These are phyloP conservation scores for Epichloe gansuensis DNA, from an alignment of 2,329 filamentous ascomycete genomes.

Conservation along the genomic window DNA sequence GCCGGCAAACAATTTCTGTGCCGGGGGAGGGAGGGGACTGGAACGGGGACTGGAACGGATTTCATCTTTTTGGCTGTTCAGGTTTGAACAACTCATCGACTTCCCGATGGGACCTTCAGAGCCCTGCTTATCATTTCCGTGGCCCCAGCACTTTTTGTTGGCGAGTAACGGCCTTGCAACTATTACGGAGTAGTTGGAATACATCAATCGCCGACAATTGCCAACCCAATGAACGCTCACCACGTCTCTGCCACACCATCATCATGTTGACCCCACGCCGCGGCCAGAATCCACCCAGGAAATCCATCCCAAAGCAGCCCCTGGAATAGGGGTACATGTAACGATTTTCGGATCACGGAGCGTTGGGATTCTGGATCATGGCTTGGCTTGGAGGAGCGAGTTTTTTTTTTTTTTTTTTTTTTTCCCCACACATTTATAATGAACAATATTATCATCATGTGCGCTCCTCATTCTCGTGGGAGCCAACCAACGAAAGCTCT, in stretches of 20 bases:
- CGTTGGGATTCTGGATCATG: not conserved
- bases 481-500: not conserved
- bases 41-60: not conserved
- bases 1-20: not conserved
- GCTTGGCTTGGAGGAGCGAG: not conserved
- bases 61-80: not conserved
- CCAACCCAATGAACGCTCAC: conserved; percentile 22
- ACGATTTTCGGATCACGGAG: conserved; percentile 7
- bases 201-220: conserved; percentile 5
- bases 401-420: too few species aligned
- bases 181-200: not conserved
- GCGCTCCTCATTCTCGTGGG: not conserved
- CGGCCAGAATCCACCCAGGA: conserved; percentile 10
- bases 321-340: not conserved
- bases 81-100: conserved; percentile 3
- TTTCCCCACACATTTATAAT: not conserved
- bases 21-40: not conserved
- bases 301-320: not conserved
- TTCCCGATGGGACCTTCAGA: not conserved
- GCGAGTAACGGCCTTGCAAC: conserved; percentile 1
- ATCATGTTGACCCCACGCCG: conserved; percentile 12
- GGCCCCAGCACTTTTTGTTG: conserved; percentile 1
- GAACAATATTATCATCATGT: not conserved
- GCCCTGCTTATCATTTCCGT: conserved; percentile 5
- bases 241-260: conserved; percentile 24